phyloP scores from a whole-genome alignment of 208 protist species.

The Leishmania braziliensis region DNA sequence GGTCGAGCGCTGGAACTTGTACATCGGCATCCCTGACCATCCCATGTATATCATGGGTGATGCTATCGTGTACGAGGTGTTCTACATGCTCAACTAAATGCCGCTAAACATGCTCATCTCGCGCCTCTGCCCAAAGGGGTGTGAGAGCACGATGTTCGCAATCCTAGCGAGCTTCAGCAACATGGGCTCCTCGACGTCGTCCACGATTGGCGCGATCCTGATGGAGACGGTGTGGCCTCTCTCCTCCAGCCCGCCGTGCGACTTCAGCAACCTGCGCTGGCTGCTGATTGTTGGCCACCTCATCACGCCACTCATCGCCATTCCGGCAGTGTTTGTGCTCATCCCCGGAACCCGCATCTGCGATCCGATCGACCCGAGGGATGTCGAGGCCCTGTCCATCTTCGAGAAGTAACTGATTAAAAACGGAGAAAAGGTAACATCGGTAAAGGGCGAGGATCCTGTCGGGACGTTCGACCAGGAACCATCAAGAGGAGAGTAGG shows the following conservation, averaged over 20 bases:
- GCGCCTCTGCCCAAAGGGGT: conserved; percentile 68
- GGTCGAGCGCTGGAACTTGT: conserved; percentile 62
- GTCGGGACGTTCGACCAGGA: not conserved
- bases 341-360: conserved; percentile 55
- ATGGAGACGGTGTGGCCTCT: conserved; percentile 56
- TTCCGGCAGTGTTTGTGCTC: conserved; percentile 56
- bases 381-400: conserved; percentile 25
- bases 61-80: conserved; percentile 56
- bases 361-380: conserved; percentile 39
- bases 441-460: not conserved
- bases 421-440: not conserved
- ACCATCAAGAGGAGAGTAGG: not conserved
- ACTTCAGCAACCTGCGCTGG: conserved; percentile 58
- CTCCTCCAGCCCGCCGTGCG: conserved; percentile 36
- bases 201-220: conserved; percentile 49
- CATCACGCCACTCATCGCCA: conserved; percentile 43
- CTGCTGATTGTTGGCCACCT: conserved; percentile 60
- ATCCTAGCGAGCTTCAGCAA: conserved; percentile 76
- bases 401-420: conserved; percentile 22
- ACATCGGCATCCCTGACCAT: conserved; percentile 43
- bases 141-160: conserved; percentile 73
- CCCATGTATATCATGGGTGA: conserved; percentile 69
- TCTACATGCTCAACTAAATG: conserved; percentile 68
- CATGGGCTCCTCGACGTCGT: conserved; percentile 52
- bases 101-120: conserved; percentile 72